phyloP scores from a whole-genome alignment of 1,284 basidiomycete species.

The Ganoderma multipileum region DNA sequence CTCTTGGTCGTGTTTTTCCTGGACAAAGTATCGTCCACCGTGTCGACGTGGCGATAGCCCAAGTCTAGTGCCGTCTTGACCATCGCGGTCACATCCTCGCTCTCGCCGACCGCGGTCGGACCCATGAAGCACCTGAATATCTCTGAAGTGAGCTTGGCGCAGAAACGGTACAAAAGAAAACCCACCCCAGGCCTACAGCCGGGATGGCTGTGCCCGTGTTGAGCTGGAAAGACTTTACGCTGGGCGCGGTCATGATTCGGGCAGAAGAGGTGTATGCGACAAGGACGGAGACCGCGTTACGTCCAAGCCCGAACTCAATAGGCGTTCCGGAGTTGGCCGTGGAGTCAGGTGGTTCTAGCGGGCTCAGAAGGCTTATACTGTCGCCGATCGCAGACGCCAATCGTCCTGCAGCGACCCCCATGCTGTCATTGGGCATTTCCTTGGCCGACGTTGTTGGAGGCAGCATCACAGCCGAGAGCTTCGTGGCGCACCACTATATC shows the following conservation, averaged over 20 bases:
- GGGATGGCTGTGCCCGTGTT: conserved; percentile 37
- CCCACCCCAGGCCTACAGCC: conserved; percentile 32
- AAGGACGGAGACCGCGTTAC: neutral
- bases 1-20: neutral
- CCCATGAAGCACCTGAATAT: conserved; percentile 34
- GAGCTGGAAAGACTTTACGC: conserved; percentile 25
- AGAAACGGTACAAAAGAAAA: neutral
- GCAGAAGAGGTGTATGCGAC: conserved; percentile 1
- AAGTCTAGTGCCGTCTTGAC: conserved; percentile 35
- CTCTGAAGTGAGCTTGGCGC: neutral
- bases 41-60: conserved; percentile 18
- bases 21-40: neutral
- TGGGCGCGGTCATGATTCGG: neutral
- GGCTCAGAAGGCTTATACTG: neutral
- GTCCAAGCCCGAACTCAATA: neutral
- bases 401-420: neutral
- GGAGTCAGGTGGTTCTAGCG: neutral
- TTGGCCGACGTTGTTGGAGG: neutral
- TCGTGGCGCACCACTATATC: neutral
- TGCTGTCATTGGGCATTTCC: neutral
- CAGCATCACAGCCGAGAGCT: neutral
- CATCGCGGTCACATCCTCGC: conserved; percentile 32
- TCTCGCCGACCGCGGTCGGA: conserved; percentile 29
- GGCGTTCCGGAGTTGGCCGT: neutral
- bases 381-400: neutral